Evolutionary conservation across 495 filamentous ascomycete species (phyloP).

Genomic region (Trichoderma erinaceum): DNA sequence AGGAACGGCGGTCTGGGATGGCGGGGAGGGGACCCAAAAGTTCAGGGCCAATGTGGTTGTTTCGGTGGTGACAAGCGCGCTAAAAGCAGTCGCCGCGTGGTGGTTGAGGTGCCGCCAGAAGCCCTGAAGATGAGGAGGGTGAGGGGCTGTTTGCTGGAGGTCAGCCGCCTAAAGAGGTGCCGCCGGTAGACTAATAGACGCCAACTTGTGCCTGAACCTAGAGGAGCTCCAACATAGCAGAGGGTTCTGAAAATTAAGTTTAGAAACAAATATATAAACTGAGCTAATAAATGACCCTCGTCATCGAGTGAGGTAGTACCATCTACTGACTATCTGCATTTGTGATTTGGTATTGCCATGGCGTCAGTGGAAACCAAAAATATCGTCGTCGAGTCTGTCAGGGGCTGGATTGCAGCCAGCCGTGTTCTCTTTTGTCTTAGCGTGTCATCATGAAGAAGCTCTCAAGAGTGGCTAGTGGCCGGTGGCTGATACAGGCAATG

Average conservation of each 20-base stretch:
- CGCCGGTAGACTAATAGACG: too few species aligned
- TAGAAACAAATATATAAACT: too few species aligned
- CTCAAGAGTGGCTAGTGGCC: not conserved
- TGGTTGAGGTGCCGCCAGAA: not conserved
- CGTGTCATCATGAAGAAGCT: not conserved
- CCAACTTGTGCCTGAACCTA: too few species aligned
- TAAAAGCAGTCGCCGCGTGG: slow-evolving; percentile 9
- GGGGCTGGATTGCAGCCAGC: not conserved
- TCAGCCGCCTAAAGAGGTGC: not conserved
- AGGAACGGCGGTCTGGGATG: slow-evolving; percentile 12
- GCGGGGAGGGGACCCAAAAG: slow-evolving; percentile 9
- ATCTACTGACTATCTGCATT: too few species aligned
- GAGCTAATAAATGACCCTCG: too few species aligned
- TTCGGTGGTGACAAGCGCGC: slow-evolving; percentile 6
- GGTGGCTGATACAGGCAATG: not conserved
- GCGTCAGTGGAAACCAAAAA: not conserved
- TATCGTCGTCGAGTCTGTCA: not conserved
- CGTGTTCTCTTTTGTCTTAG: not conserved
- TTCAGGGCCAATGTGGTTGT: too few species aligned
- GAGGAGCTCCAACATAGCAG: too few species aligned
- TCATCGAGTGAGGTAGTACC: too few species aligned
- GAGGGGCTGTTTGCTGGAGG: not conserved
- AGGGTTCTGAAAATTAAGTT: too few species aligned
- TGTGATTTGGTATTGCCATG: too few species aligned
- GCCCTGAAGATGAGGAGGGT: not conserved